A percentile compares a stretch with the other conserved stretches of the same genome.
phyloP scores from a whole-genome alignment of 805 yeast species.

The Scheffersomyces ergatensis region DNA sequence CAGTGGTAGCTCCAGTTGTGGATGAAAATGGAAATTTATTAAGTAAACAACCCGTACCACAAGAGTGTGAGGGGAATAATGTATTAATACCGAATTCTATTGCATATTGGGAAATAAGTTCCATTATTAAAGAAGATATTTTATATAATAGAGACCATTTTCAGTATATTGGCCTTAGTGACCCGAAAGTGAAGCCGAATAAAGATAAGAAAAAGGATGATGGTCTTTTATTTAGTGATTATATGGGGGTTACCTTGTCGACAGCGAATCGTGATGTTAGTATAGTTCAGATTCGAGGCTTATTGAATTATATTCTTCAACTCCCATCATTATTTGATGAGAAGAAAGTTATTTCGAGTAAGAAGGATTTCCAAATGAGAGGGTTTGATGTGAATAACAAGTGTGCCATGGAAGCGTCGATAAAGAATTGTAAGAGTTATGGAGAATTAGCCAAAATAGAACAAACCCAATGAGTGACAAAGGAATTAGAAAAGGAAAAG shows the following conservation, averaged over 20 bases:
- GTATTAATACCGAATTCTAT: conserved; percentile 37
- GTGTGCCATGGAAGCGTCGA: conserved; percentile 28
- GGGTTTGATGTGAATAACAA: conserved; percentile 20
- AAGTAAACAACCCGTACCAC: conserved; percentile 27
- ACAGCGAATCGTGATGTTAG: conserved; percentile 37
- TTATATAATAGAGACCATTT: conserved; percentile 10
- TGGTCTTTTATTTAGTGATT: conserved; percentile 14
- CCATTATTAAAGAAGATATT: conserved; percentile 11
- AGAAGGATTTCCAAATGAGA: conserved; percentile 2
- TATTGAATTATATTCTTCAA: conserved; percentile 16
- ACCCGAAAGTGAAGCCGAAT: too few relatives aligned
- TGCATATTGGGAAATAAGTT: conserved; percentile 20
- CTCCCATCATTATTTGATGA: conserved; percentile 6
- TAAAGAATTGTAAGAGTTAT: conserved; percentile 25
- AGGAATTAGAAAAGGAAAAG: conserved; percentile 1
- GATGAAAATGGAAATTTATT: conserved; percentile 17
- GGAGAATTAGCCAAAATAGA: conserved; percentile 14
- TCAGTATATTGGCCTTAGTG: conserved; percentile 8
- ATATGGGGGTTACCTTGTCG: conserved; percentile 32
- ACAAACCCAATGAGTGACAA: conserved; percentile 1
- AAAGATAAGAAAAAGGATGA: conserved; percentile 3
- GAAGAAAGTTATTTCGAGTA: conserved; percentile 1
- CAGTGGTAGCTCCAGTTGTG: conserved; percentile 19
- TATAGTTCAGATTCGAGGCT: conserved; percentile 30
- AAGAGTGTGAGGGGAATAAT: conserved; percentile 26